Evolutionary conservation across 2,329 filamentous ascomycete genomes (phyloP).

Genomic region (Claviceps lovelessii): DNA sequence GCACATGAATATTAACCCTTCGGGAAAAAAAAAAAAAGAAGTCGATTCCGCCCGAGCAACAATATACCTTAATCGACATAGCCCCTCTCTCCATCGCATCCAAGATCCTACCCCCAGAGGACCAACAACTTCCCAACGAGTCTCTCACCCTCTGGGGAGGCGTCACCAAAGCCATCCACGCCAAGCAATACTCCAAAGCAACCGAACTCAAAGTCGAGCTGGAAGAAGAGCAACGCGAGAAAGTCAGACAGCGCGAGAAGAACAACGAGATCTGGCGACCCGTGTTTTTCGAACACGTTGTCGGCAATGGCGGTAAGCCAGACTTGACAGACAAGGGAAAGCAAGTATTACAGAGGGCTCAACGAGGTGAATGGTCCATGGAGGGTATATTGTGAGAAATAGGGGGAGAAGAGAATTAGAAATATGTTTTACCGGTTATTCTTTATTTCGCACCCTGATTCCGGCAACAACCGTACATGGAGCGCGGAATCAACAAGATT

Average conservation of each 20-base stretch:
- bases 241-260: slow-evolving; percentile 64
- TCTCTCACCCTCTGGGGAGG: slow-evolving; percentile 75
- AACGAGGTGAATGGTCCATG: slow-evolving; percentile 38
- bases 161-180: slow-evolving; percentile 72
- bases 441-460: neutral
- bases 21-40: slow-evolving; percentile 15
- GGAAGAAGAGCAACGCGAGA: slow-evolving; percentile 77
- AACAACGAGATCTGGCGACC: slow-evolving; percentile 61
- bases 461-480: neutral
- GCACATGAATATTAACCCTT: neutral
- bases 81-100: slow-evolving; percentile 64
- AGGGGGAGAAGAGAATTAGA: no score
- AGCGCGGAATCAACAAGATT: neutral
- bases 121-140: slow-evolving; percentile 76
- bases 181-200: slow-evolving; percentile 71
- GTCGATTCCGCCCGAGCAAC: slow-evolving; percentile 38
- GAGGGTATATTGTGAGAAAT: slow-evolving; percentile 26
- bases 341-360: slow-evolving; percentile 35
- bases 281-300: slow-evolving; percentile 63
- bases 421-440: neutral
- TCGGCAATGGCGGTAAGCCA: slow-evolving; percentile 40
- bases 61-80: slow-evolving; percentile 73
- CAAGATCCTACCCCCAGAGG: slow-evolving; percentile 65
- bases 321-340: slow-evolving; percentile 40
- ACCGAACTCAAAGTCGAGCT: slow-evolving; percentile 81